A percentile compares a stretch with the other conserved stretches of the same genome.
These are phyloP conservation scores for Physaria fendleri DNA, from an alignment of 345 rosid genomes.

Conservation along the genomic window DNA sequence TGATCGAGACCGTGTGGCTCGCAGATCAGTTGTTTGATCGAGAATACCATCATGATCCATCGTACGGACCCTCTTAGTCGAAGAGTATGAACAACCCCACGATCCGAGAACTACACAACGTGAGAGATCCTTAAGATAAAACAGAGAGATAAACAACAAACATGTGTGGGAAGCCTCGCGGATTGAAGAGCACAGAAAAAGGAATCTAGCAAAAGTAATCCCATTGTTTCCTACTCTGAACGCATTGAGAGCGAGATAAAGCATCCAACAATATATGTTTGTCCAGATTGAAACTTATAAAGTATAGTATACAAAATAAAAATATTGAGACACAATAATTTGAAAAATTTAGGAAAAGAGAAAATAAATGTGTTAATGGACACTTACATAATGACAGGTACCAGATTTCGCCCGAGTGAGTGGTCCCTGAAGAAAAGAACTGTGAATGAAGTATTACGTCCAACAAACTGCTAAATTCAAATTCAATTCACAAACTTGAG, in stretches of 20 bases:
- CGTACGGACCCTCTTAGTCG: too few species aligned
- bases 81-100: too few species aligned
- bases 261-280: not conserved
- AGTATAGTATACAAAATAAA: not conserved
- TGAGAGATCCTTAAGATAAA: too few species aligned
- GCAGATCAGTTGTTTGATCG: constrained; percentile 61
- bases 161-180: too few species aligned
- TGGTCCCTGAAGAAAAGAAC: constrained; percentile 58
- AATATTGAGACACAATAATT: not conserved
- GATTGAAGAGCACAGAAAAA: not conserved
- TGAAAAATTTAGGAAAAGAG: not conserved
- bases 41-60: constrained; percentile 69
- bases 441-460: constrained; percentile 3
- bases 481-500: constrained; percentile 7
- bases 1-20: too few species aligned
- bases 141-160: too few species aligned
- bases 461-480: constrained; percentile 10
- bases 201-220: not conserved
- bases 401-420: constrained; percentile 49
- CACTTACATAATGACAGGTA: constrained; percentile 68
- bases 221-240: not conserved
- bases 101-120: too few species aligned
- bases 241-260: too few species aligned
- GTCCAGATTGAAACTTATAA: not conserved
- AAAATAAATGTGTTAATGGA: constrained; percentile 12